Evolutionary conservation across 495 filamentous ascomycete species (phyloP).

Genomic region (Zalerion maritima): DNA sequence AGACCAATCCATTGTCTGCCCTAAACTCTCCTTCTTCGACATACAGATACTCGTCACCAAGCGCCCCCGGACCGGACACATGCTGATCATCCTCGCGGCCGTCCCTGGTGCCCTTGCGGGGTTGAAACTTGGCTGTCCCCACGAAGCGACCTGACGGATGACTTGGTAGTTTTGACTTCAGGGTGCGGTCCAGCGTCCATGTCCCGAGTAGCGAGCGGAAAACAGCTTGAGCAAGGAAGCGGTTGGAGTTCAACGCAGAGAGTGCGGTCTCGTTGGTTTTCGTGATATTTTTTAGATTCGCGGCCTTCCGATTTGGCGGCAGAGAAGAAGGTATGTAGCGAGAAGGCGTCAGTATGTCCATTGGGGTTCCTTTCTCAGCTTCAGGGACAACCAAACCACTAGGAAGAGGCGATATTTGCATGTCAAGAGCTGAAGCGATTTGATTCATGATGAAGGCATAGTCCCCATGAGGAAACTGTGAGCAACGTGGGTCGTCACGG

Average conservation of each 20-base stretch:
- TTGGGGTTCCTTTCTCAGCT: slow-evolving; percentile 16
- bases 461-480: slow-evolving; percentile 71
- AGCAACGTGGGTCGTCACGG: slow-evolving; percentile 26
- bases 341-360: slow-evolving; percentile 31
- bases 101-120: slow-evolving; percentile 35
- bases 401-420: slow-evolving; percentile 20
- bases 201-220: slow-evolving; percentile 61
- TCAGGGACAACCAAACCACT: slow-evolving; percentile 2
- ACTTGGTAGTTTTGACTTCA: slow-evolving; percentile 28
- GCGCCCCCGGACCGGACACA: slow-evolving; percentile 2
- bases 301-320: slow-evolving; percentile 7
- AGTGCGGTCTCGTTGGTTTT: slow-evolving; percentile 18
- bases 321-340: slow-evolving; percentile 20
- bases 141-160: slow-evolving; percentile 45
- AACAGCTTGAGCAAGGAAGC: slow-evolving; percentile 44
- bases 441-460: slow-evolving; percentile 67
- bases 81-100: slow-evolving; percentile 9
- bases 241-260: slow-evolving; percentile 19
- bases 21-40: slow-evolving; percentile 46
- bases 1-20: slow-evolving; percentile 28
- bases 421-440: slow-evolving; percentile 39
- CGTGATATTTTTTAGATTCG: slow-evolving; percentile 15
- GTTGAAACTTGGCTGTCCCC: slow-evolving; percentile 48
- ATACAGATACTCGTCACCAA: slow-evolving; percentile 47
- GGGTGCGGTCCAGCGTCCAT: slow-evolving; percentile 45